Base-by-base conservation (phyloP, 1,139 yeast genomes). In the Chernovozyma sophiae-reginae region DNA sequence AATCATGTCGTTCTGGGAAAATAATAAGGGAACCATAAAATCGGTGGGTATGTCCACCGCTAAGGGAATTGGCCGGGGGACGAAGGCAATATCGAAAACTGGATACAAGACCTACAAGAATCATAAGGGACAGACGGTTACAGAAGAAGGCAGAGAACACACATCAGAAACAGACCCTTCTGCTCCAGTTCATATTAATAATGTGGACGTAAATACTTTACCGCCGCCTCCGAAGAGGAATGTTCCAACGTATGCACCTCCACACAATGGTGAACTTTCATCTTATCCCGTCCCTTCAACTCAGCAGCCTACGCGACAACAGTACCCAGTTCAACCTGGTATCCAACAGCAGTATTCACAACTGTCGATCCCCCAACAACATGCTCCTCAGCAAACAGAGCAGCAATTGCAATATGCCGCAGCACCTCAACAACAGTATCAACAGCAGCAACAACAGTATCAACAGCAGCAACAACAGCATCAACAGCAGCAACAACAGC, bases 1-100 rank as follows among this genome's bases (percentile, higher is more conserved):
- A n/a, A n/a, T 16, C 6, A 10, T 56, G 62, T 64, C 78, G 4
- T 76, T 74, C 46, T 75, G 80, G 80, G 78, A 74, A 22, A 68
- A 70, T 42, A 70, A 75, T 51, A 74, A 74, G 43, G 80, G 58
- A 35, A 46, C 69, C 0, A 62, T 76, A 51, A 73, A 72, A 40
- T 48, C 70, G 1, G 79, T 71, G 0, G 73, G 79, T 2, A 46
- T 58, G 8, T 65, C 77, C 13, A 68, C 77, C 1, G 66, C 61
- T 34, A 64, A 59, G 41, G 79, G 78, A 2, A 68, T 75, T 30
- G 80, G 78, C 5, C 58, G 52, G 33, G 81, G 79, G 3, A 60
- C 74, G 6, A 69, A 61, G 28, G 68, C 76, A 0, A 57, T 72
- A 1, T 60, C 69, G 4, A 68, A 68, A 43, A 80, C 79, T 4